Conservation (phyloP, 2,329 filamentous ascomycete species). For the Stagonosporopsis rhizophila region DNA sequence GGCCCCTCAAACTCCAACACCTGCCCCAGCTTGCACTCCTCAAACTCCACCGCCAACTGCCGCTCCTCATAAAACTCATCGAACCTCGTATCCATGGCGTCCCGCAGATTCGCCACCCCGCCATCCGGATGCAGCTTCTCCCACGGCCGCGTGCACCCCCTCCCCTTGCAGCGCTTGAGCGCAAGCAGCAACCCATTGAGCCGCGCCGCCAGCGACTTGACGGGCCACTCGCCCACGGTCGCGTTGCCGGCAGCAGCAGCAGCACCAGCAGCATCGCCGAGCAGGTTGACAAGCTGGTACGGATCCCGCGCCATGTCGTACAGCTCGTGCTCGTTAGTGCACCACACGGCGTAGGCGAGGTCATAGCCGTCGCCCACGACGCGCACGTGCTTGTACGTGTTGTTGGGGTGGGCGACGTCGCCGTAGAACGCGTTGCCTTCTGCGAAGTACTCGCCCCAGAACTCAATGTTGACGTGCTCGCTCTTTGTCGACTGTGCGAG, state of each 20-base stretch:
- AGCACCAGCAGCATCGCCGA: constrained; percentile 25
- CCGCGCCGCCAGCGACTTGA: constrained; percentile 20
- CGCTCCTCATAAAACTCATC: constrained; percentile 62
- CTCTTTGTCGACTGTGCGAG: constrained; percentile 20
- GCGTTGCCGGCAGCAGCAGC: too few relatives aligned
- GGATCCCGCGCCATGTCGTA: constrained; percentile 66
- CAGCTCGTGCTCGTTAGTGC: constrained; percentile 70
- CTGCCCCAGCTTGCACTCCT: constrained; percentile 64
- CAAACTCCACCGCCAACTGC: constrained; percentile 61
- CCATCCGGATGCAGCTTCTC: constrained; percentile 62
- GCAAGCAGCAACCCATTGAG: constrained; percentile 67
- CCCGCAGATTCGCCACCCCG: constrained; percentile 58
- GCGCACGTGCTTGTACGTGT: constrained; percentile 68
- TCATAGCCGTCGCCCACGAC: constrained; percentile 64
- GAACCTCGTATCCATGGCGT: constrained; percentile 58
- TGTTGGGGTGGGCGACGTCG: constrained; percentile 42
- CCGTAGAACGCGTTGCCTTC: constrained; percentile 28
- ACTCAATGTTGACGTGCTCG: constrained; percentile 53
- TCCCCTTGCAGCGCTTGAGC: constrained; percentile 66
- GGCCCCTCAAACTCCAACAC: constrained; percentile 62
- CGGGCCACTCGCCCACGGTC: constrained; percentile 16
- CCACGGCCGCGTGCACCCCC: constrained; percentile 65
- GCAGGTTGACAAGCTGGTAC: constrained; percentile 41
- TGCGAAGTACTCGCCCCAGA: constrained; percentile 48
- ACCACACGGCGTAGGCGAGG: constrained; percentile 73